Evolutionary conservation across 2,329 filamentous ascomycete genomes (phyloP).

Genomic region (Botrytis fragariae): DNA sequence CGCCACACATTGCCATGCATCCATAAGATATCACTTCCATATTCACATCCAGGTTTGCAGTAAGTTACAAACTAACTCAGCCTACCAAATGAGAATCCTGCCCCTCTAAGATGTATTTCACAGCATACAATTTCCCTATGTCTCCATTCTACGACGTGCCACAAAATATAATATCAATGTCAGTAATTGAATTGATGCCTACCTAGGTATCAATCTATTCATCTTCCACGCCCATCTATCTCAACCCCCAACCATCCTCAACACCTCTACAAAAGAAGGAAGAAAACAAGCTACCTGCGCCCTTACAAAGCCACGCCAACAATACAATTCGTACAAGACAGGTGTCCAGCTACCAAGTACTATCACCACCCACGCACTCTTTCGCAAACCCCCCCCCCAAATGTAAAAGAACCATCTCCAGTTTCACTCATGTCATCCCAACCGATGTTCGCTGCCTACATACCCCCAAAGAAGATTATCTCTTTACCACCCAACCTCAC

Average conservation of each 20-base stretch:
- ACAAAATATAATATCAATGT: neutral
- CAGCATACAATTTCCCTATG: neutral
- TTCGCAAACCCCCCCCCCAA: neutral
- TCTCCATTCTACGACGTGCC: neutral
- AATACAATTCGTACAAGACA: neutral
- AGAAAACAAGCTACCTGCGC: neutral
- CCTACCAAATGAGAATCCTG: neutral
- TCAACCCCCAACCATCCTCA: neutral
- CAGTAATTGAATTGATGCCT: neutral
- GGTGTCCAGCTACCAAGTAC: neutral
- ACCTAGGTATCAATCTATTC: neutral
- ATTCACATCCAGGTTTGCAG: neutral
- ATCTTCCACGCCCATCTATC: neutral
- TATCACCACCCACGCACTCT: neutral
- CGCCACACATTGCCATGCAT: neutral
- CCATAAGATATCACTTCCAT: neutral
- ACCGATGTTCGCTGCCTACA: neutral
- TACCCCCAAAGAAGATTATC: constrained; percentile 29
- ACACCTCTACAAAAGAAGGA: neutral
- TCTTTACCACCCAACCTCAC: constrained; percentile 20
- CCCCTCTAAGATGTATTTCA: neutral
- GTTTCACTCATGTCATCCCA: neutral
- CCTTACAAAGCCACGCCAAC: neutral
- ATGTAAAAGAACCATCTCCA: neutral
- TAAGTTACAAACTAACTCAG: neutral